Evolutionary conservation across 768 basidiomycete genomes (phyloP), one percentile per base, ranked within the genome.

Genomic region (Podaxis carcinomalis): DNA sequence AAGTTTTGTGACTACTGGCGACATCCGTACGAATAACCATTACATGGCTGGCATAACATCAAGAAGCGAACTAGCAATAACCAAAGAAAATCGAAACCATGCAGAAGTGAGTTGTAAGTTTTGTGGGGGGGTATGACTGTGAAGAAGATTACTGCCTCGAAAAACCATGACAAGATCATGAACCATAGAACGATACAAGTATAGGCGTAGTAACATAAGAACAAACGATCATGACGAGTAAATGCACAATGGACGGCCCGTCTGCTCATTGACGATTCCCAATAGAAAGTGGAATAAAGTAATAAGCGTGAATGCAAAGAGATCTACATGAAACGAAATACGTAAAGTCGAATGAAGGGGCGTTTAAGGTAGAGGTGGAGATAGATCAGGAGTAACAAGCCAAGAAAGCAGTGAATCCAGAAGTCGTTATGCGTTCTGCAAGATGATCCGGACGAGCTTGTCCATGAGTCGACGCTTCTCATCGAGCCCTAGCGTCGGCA

Each of bases 381-480:
- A 46, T 21, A 9, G 36, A 23, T 28, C 13, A 55, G 14, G 19
- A 51, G 25, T 25, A 25, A 42, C 1, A 36, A 32, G n/a, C 16
- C 14, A 49, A 37, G 5, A 40, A 49, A 14, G 51, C 55, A 36
- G 19, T 6, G n/a, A 32, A 27, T n/a, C 50, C 44, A 39, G 42
- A 32, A 13, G 35, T 11, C 7, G 10, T 70, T 68, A 83, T 57
- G 77, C 78, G 63, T 78, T 78, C 61, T 80, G 79, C 39, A 84
- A 70, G 61, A 89, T 85, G 61, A 90, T 82, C 53, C 78, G 75
- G 51, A 83, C 73, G 65, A 91, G 86, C 61, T 79, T 78, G 62
- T 85, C 83, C 71, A 90, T 71, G 54, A 91, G 77, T 21, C 72
- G 73, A 62, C 75, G 78, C 65, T 81, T 83, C 62, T 73, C 80